phyloP scores from a whole-genome alignment of 805 yeast species.

The Lipomyces anomalus region DNA sequence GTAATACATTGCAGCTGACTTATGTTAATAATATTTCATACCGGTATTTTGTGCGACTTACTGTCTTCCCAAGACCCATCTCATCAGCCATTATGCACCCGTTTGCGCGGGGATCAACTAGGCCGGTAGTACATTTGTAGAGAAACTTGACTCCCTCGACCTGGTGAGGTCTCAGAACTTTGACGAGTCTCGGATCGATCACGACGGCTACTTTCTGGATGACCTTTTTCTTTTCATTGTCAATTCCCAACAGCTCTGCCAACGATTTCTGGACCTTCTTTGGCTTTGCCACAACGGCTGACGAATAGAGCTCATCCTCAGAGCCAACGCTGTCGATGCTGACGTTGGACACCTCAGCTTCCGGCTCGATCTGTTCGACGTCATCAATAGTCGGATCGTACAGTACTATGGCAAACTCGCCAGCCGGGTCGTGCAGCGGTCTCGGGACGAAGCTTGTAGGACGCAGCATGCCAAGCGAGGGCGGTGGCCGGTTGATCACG shows the following conservation, averaged over 20 bases:
- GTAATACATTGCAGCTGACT: slow-evolving; percentile 67
- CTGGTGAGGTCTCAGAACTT: slow-evolving; percentile 90
- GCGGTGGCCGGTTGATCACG: slow-evolving; percentile 44
- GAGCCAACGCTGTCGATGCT: not conserved
- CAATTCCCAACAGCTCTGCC: slow-evolving; percentile 73
- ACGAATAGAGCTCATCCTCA: not conserved
- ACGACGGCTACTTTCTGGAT: slow-evolving; percentile 92
- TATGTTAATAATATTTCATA: not conserved
- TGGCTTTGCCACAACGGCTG: not conserved
- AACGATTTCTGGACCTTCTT: slow-evolving; percentile 53
- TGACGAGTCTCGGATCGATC: slow-evolving; percentile 80
- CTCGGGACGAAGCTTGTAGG: slow-evolving; percentile 65
- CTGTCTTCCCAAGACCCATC: slow-evolving; percentile 89
- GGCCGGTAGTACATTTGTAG: slow-evolving; percentile 85
- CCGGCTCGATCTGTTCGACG: slow-evolving; percentile 16
- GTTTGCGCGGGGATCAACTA: slow-evolving; percentile 56
- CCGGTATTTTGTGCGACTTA: slow-evolving; percentile 4
- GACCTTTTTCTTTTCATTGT: slow-evolving; percentile 43
- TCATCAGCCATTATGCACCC: slow-evolving; percentile 99
- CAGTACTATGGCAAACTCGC: slow-evolving; percentile 87
- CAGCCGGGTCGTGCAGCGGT: slow-evolving; percentile 91
- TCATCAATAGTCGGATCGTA: slow-evolving; percentile 91
- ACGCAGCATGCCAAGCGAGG: slow-evolving; percentile 78
- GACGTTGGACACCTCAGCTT: slow-evolving; percentile 7
- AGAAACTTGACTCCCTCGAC: slow-evolving; percentile 90